Evolutionary conservation across 2,329 filamentous ascomycete species (phyloP).

Genomic region (Cryoendolithus antarcticus): DNA sequence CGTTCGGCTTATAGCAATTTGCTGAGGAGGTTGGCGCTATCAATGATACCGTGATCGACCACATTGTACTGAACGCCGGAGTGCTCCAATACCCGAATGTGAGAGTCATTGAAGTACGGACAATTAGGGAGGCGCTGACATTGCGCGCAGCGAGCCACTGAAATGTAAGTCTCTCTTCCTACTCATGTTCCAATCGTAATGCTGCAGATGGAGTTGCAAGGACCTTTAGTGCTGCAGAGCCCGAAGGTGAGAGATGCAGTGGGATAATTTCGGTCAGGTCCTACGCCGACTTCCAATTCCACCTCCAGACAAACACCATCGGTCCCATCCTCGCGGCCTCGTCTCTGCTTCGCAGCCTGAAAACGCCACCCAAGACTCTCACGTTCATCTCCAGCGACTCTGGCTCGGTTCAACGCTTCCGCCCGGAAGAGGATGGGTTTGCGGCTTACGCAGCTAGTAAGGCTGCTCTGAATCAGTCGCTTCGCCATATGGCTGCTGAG

Average conservation of each 20-base stretch:
- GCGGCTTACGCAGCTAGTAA: conserved; percentile 47
- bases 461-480: conserved; percentile 44
- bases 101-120: too few species aligned
- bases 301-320: conserved; percentile 46
- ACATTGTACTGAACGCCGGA: conserved; percentile 45
- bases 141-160: too few species aligned
- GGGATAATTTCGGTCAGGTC: conserved; percentile 24
- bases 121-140: too few species aligned
- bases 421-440: conserved; percentile 46
- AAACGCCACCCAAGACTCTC: conserved; percentile 35
- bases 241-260: too few species aligned
- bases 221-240: too few species aligned
- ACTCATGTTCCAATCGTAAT: too few species aligned
- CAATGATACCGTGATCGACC: conserved; percentile 28
- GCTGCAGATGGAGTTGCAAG: too few species aligned
- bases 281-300: conserved; percentile 41
- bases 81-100: conserved; percentile 43
- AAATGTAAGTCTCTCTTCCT: too few species aligned
- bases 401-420: conserved; percentile 39
- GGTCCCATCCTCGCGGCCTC: conserved; percentile 47
- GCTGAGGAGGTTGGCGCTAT: too few species aligned
- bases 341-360: conserved; percentile 28
- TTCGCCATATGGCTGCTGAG: conserved; percentile 44
- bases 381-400: conserved; percentile 47
- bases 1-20: conserved; percentile 3